phyloP scores from a whole-genome alignment of 352 stramenopile genomes.

The Globisporangium irregulare region DNA sequence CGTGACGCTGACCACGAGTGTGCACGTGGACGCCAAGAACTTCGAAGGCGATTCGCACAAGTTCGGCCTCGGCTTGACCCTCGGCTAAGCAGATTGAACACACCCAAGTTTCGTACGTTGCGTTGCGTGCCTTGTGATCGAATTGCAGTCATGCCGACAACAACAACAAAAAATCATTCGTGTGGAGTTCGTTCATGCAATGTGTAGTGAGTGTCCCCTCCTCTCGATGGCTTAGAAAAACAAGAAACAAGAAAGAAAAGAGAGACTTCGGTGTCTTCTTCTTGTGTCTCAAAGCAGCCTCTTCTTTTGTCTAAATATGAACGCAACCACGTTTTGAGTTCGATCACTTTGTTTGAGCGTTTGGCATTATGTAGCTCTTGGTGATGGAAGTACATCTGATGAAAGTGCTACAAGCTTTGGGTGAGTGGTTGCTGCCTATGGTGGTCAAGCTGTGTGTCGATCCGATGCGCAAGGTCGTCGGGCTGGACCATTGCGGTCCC shows the following conservation, averaged over 20 bases:
- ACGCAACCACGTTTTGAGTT: background rate
- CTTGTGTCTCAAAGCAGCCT: background rate
- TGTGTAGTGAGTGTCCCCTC: constrained; percentile 11
- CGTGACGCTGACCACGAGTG: constrained; percentile 70
- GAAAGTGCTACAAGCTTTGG: background rate
- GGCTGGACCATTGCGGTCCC: too few species aligned
- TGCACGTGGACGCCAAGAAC: constrained; percentile 85
- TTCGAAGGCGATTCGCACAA: constrained; percentile 85
- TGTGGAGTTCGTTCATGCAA: constrained; percentile 1
- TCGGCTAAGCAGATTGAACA: constrained; percentile 44
- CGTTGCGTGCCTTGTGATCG: background rate
- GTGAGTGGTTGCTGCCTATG: background rate
- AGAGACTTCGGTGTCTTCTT: background rate
- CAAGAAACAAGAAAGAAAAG: constrained; percentile 4
- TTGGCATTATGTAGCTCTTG: background rate
- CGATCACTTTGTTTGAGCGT: background rate
- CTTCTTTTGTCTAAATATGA: constrained; percentile 1
- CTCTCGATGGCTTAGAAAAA: constrained; percentile 14
- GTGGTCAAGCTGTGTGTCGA: background rate
- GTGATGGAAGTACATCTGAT: background rate
- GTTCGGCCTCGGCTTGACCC: constrained; percentile 75
- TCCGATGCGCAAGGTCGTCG: background rate
- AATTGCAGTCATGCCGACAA: background rate
- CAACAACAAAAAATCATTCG: constrained; percentile 2
- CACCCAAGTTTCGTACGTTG: background rate